Evolutionary conservation across 768 basidiomycete genomes (phyloP).

Genomic region (Phaffia australis): DNA sequence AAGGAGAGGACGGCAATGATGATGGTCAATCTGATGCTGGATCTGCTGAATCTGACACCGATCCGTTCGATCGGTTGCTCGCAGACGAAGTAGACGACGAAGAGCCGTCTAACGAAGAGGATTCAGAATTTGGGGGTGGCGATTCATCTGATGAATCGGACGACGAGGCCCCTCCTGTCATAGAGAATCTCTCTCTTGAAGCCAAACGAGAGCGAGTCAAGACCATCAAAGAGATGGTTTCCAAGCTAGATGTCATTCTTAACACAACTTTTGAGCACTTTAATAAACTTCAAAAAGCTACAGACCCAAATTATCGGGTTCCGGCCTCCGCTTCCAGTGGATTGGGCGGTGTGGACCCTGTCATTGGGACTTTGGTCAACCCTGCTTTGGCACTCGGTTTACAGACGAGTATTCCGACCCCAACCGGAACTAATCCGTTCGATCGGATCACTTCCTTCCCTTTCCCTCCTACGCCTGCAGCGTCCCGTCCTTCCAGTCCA

Average conservation of each 20-base stretch:
- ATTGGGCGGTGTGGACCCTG: too few relatives aligned
- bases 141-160: conserved; percentile 49
- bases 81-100: conserved; percentile 31
- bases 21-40: conserved; percentile 43
- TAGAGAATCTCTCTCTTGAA: conserved; percentile 26
- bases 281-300: conserved; percentile 29
- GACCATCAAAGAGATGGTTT: conserved; percentile 73
- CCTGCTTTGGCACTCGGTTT: neutral
- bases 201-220: conserved; percentile 40
- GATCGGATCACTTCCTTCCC: neutral
- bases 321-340: conserved; percentile 1
- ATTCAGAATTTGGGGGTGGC: conserved; percentile 55
- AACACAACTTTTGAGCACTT: conserved; percentile 79
- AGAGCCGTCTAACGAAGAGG: conserved; percentile 39
- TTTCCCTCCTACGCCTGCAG: conserved; percentile 1
- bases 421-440: neutral
- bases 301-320: conserved; percentile 27
- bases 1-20: conserved; percentile 21
- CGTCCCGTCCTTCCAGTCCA: conserved; percentile 5
- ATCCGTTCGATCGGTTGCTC: conserved; percentile 59
- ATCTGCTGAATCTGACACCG: conserved; percentile 44
- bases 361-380: too few relatives aligned
- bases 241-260: conserved; percentile 81
- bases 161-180: conserved; percentile 34
- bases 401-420: neutral